Conservation (phyloP, 257 asterid genomes). For the Nicotiana undulata region DNA sequence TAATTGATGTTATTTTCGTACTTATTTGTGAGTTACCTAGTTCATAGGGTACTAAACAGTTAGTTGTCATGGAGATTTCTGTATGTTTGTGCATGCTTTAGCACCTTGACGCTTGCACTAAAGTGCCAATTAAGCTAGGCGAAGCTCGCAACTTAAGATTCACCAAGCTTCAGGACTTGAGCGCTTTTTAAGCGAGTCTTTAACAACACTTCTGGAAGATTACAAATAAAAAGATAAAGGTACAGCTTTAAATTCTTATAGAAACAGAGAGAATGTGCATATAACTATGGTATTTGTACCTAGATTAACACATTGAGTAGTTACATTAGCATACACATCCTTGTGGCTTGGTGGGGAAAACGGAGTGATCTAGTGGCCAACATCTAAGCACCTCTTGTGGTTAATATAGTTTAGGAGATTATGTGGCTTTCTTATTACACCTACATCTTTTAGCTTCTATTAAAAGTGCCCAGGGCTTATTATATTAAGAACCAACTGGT, state of each 20-base stretch:
- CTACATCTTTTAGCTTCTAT: neutral
- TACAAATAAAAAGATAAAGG: neutral
- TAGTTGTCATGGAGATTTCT: neutral
- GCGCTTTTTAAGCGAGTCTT: too few species aligned
- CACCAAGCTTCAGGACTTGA: too few species aligned
- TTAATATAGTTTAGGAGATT: neutral
- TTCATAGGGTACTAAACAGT: neutral
- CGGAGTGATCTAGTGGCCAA: neutral
- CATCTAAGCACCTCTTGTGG: neutral
- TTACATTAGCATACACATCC: neutral
- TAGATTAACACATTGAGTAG: neutral
- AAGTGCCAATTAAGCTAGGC: too few species aligned
- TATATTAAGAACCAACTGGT: neutral
- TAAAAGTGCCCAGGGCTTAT: neutral
- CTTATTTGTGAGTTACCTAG: neutral
- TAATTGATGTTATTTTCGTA: too few species aligned
- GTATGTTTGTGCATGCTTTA: too few species aligned
- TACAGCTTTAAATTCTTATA: too few species aligned
- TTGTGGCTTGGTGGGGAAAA: neutral
- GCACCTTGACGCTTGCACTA: too few species aligned
- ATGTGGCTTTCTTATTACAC: neutral
- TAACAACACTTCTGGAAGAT: too few species aligned
- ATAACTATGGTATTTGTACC: neutral
- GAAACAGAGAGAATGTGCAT: neutral
- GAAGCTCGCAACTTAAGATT: too few species aligned